Evolutionary conservation across 352 stramenopile genomes (phyloP).

Genomic region (Pythium sukuiense): DNA sequence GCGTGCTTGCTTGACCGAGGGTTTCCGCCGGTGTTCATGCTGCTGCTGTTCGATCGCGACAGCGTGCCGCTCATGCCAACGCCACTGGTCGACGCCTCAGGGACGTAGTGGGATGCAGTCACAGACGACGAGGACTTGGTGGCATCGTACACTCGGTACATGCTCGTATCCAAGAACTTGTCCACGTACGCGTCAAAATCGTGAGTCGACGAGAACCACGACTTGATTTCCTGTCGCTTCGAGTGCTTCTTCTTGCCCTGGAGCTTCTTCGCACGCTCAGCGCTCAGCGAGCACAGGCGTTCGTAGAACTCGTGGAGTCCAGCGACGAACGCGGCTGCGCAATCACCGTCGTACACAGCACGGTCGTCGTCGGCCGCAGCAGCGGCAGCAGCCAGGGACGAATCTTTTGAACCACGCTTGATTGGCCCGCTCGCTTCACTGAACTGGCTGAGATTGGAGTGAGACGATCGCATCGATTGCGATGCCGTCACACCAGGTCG

Average conservation of each 20-base stretch:
- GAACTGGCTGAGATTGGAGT: slow-evolving; percentile 7
- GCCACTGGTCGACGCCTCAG: slow-evolving; percentile 6
- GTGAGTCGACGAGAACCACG: slow-evolving; percentile 83
- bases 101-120: not conserved
- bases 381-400: slow-evolving; percentile 1
- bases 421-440: not conserved
- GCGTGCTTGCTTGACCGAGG: slow-evolving; percentile 19
- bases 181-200: slow-evolving; percentile 83
- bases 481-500: slow-evolving; percentile 2
- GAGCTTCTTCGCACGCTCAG: slow-evolving; percentile 62
- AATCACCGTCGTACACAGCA: slow-evolving; percentile 60
- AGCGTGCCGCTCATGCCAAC: slow-evolving; percentile 6
- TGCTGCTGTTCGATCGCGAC: slow-evolving; percentile 23
- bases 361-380: slow-evolving; percentile 45
- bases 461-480: slow-evolving; percentile 14
- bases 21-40: slow-evolving; percentile 4
- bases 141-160: slow-evolving; percentile 45
- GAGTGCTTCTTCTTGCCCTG: slow-evolving; percentile 55
- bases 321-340: slow-evolving; percentile 47
- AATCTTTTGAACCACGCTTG: slow-evolving; percentile 9
- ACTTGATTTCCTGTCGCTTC: slow-evolving; percentile 81
- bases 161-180: slow-evolving; percentile 53
- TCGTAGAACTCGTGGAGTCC: slow-evolving; percentile 72
- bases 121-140: not conserved
- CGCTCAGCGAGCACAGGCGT: slow-evolving; percentile 49